These are phyloP conservation scores for Dimargaris xerosporica DNA, from an alignment of 192 early-diverging fungal species.

Conservation along the genomic window DNA sequence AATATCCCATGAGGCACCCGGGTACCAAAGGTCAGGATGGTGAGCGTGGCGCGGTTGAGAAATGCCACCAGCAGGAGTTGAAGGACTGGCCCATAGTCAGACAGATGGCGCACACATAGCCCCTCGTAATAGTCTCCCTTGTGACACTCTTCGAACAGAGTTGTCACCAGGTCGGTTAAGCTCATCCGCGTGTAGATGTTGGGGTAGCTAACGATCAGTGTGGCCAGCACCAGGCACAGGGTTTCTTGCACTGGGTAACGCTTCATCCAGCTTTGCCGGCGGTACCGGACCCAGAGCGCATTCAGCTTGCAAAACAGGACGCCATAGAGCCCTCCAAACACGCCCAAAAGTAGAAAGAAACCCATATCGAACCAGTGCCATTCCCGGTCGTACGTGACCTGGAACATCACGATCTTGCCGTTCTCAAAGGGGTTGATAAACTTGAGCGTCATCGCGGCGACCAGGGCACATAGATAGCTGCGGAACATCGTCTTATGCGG, in stretches of 20 bases:
- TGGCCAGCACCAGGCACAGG: slow-evolving; percentile 45
- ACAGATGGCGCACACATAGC: slow-evolving; percentile 36
- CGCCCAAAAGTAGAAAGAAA: slow-evolving; percentile 47
- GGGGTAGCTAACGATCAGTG: slow-evolving; percentile 56
- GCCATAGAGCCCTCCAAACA: slow-evolving; percentile 68
- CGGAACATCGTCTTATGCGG: slow-evolving; percentile 44
- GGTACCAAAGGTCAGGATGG: slow-evolving; percentile 35
- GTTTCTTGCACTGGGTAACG: slow-evolving; percentile 64
- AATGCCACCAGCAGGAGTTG: slow-evolving; percentile 27
- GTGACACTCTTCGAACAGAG: slow-evolving; percentile 81
- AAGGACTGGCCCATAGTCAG: slow-evolving; percentile 23
- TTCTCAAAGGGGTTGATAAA: slow-evolving; percentile 35
- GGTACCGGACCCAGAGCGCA: slow-evolving; percentile 44
- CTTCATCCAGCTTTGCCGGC: slow-evolving; percentile 56
- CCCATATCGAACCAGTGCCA: slow-evolving; percentile 61
- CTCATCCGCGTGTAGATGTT: slow-evolving; percentile 78
- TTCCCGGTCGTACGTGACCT: slow-evolving; percentile 43
- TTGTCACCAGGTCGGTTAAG: slow-evolving; percentile 68
- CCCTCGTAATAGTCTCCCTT: slow-evolving; percentile 40
- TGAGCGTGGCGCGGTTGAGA: slow-evolving; percentile 28
- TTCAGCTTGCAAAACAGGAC: slow-evolving; percentile 65
- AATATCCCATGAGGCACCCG: slow-evolving; percentile 36
- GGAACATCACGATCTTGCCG: slow-evolving; percentile 38
- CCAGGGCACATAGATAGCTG: slow-evolving; percentile 52
- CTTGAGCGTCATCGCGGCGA: slow-evolving; percentile 36